A percentile compares a stretch with the other conserved stretches of the same genome.
These are phyloP conservation scores for Scutellaria galericulata DNA, from an alignment of 257 asterid genomes.

Conservation along the genomic window DNA sequence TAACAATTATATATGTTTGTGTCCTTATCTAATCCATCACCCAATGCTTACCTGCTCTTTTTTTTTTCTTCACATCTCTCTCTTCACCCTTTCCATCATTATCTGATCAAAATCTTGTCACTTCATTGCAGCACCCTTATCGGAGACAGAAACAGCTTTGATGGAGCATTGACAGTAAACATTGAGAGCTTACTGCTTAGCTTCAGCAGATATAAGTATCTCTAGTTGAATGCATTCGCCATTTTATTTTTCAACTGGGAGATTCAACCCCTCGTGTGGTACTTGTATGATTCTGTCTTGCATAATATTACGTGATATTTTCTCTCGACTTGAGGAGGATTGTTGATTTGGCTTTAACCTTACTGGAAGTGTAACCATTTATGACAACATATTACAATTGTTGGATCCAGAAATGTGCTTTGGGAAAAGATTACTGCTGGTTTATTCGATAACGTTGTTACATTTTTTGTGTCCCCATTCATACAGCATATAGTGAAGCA, in stretches of 20 bases:
- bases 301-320: slow-evolving; percentile 35
- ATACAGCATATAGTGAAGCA: slow-evolving; percentile 28
- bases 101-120: slow-evolving; percentile 37
- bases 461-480: slow-evolving; percentile 25
- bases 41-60: background rate
- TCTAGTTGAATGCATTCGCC: slow-evolving; percentile 24
- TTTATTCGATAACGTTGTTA: slow-evolving; percentile 20
- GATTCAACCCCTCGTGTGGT: slow-evolving; percentile 29
- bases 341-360: slow-evolving; percentile 37
- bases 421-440: slow-evolving; percentile 27
- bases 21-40: background rate
- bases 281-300: slow-evolving; percentile 43
- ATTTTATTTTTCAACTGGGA: slow-evolving; percentile 24
- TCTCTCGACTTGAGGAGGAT: slow-evolving; percentile 28
- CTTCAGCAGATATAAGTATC: slow-evolving; percentile 35
- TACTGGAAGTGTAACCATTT: slow-evolving; percentile 27
- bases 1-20: background rate
- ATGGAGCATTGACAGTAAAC: slow-evolving; percentile 73
- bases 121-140: slow-evolving; percentile 84
- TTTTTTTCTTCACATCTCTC: background rate
- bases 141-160: slow-evolving; percentile 95
- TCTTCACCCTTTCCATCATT: slow-evolving; percentile 22
- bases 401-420: slow-evolving; percentile 29
- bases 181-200: slow-evolving; percentile 38
- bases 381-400: slow-evolving; percentile 21